Evolutionary conservation across 2,329 filamentous ascomycete species (phyloP), one percentile per base, ranked within the genome.

Genomic region (Phialophora tarda): DNA sequence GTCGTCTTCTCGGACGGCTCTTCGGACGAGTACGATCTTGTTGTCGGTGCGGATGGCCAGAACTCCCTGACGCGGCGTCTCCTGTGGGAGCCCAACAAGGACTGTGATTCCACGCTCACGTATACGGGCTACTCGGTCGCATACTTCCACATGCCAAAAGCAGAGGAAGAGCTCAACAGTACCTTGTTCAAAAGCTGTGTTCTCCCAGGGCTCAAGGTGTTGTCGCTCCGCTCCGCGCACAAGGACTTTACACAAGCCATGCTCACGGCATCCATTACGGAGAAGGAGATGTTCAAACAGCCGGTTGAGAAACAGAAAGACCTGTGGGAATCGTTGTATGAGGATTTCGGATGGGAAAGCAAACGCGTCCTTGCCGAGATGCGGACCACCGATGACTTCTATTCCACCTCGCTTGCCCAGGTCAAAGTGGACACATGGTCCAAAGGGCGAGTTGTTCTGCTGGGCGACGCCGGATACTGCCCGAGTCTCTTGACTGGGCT

Each of bases 381-480:
- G 73, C 70, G 76, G 11, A 44, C 67, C 4, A 48, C 76, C 57
- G 63, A 77, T 70, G 80, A 85, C 69, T 84, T 85, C 62, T 85
- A 85, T 70, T 77, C 78, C 56, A 77, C 80, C 60, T 74, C 78
- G 3, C 73, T 84, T 53, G 79, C 77, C 0, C 77, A 82, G 34
- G 80, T 88, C 32, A 80, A 80, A 50, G 65, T 83, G 61, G 72
- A 78, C 0, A 69, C 68, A 4, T 85, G 80, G 82, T 81, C 75
- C 3, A 75, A 75, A 0, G 82, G 82, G 0, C 81, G 84, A 0
- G 79, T 86, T 2, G 81, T 78, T 1, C 75, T 87, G 0, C 59
- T 87, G 0, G 86, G 86, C 0, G 86, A 89, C 68, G 83, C 86
- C 1, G 85, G 76, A 0, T 83, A 82, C 70, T 82, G 80, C 26